Conservation (phyloP, 345 rosid species). For the Xanthoceras sorbifolium region DNA sequence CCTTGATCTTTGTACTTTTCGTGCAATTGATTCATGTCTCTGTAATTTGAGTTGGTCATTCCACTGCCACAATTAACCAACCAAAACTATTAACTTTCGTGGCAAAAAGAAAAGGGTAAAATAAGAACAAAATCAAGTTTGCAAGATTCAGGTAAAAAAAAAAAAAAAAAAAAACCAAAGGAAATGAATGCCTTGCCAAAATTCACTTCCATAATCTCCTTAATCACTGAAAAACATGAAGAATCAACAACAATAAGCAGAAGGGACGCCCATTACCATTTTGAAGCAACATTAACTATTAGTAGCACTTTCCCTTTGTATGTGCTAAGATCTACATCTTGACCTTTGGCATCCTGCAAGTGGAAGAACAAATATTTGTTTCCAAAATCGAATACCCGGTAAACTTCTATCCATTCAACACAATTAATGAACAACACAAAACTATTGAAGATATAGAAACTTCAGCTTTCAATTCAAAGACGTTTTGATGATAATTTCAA, state of each 20-base stretch:
- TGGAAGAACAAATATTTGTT: neutral
- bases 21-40: slow-evolving; percentile 70
- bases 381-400: neutral
- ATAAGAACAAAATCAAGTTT: neutral
- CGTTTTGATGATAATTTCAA: too few species aligned
- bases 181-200: neutral
- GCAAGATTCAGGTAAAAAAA: neutral
- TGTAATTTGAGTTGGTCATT: slow-evolving; percentile 84
- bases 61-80: slow-evolving; percentile 53
- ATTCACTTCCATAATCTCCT: neutral
- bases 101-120: neutral
- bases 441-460: neutral
- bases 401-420: neutral
- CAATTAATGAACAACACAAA: neutral
- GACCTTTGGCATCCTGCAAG: slow-evolving; percentile 57
- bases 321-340: slow-evolving; percentile 49
- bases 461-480: neutral
- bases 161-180: neutral
- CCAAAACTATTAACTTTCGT: neutral
- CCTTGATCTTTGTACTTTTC: slow-evolving; percentile 83
- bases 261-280: slow-evolving; percentile 39
- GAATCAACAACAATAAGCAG: neutral
- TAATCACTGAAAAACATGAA: neutral
- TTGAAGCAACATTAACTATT: slow-evolving; percentile 73
- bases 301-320: slow-evolving; percentile 67